phyloP scores from a whole-genome alignment of 768 basidiomycete genomes.

The Coprinopsis strossmayeri region DNA sequence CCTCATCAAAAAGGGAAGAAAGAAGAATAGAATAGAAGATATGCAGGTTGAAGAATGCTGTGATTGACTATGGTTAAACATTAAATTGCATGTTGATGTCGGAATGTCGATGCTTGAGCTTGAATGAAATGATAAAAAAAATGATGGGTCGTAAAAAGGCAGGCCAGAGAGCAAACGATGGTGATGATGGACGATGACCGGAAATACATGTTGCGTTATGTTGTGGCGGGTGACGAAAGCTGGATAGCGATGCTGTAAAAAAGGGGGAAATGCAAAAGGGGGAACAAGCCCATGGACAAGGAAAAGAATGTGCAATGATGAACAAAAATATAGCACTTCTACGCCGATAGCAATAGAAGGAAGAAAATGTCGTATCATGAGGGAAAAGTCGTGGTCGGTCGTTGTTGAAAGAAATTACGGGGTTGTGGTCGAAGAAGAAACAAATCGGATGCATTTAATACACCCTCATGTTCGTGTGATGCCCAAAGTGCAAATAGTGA shows the following conservation, averaged over 20 bases:
- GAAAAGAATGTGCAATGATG: neutral
- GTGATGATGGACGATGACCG: neutral
- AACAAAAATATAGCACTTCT: neutral
- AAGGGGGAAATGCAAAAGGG: neutral
- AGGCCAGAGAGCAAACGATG: neutral
- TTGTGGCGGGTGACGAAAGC: neutral
- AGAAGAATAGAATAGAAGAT: no score
- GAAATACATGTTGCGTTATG: neutral
- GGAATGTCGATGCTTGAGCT: neutral
- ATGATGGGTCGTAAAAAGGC: neutral
- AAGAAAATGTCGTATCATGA: neutral
- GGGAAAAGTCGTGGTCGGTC: neutral
- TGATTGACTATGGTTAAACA: no score
- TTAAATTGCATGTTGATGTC: neutral
- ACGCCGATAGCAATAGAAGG: neutral
- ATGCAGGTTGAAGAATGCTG: neutral
- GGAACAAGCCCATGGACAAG: neutral
- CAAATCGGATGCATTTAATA: slow-evolving; percentile 10
- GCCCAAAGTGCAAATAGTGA: slow-evolving; percentile 16
- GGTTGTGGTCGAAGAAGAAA: neutral
- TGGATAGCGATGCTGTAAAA: neutral
- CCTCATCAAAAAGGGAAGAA: no score
- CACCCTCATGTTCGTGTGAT: slow-evolving; percentile 19
- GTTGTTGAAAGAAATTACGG: neutral
- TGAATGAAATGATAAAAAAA: neutral